These are phyloP conservation scores for Dendrocalamus latiflorus DNA, from an alignment of 202 grass and related monocot genomes.

Conservation along the genomic window DNA sequence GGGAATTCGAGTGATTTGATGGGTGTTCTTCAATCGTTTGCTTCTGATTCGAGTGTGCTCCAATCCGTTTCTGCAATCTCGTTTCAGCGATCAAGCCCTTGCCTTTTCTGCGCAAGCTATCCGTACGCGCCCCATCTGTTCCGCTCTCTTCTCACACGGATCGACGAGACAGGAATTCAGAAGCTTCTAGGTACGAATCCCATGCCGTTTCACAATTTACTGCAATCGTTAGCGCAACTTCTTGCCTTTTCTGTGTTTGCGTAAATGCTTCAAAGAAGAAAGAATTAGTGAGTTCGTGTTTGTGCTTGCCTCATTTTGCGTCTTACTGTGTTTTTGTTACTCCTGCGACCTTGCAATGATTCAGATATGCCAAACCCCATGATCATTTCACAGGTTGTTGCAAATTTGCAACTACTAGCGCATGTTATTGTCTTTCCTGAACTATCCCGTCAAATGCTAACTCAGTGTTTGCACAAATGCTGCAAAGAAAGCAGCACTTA, in stretches of 20 bases:
- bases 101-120: neutral
- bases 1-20: no score
- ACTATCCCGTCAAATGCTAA: neutral
- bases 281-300: neutral
- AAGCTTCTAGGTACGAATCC: neutral
- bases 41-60: no score
- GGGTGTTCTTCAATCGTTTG: no score
- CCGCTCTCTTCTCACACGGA: no score
- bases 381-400: neutral
- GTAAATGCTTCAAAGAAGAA: conserved; percentile 6
- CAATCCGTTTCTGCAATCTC: no score
- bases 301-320: neutral
- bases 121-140: neutral
- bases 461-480: neutral
- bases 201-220: neutral
- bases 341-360: neutral
- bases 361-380: neutral
- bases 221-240: neutral
- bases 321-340: neutral
- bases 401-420: neutral
- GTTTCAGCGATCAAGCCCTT: no score
- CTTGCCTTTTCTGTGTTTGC: neutral
- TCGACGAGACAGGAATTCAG: neutral
- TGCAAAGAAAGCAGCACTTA: neutral
- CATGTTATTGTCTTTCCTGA: neutral